Evolutionary conservation across 2,329 filamentous ascomycete genomes (phyloP).

Genomic region (Graphiopsis chlorocephala): DNA sequence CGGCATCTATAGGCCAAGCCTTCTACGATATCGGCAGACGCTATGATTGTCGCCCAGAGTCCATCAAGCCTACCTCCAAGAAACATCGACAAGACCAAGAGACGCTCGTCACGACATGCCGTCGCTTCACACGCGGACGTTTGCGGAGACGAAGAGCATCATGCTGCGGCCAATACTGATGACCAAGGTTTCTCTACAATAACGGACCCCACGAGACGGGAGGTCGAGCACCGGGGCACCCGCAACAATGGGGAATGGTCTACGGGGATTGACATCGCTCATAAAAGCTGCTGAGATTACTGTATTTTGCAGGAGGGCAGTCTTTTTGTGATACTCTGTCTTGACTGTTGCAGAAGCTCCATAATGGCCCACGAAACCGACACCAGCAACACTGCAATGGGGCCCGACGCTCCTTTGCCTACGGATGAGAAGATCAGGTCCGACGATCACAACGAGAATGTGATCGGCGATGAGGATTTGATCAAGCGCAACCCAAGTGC

Average conservation of each 20-base stretch:
- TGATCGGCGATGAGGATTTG: not conserved
- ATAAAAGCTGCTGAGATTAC: not conserved
- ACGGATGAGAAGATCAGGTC: not conserved
- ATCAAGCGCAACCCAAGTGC: not conserved
- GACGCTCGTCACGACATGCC: not conserved
- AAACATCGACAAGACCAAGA: not conserved
- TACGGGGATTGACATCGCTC: not conserved
- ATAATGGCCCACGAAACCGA: not conserved
- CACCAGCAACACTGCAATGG: slow-evolving; percentile 1
- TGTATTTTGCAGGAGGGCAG: not conserved
- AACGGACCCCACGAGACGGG: not conserved
- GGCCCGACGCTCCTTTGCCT: not conserved
- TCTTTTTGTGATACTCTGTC: not conserved
- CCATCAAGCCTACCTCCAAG: not conserved
- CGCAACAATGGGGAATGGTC: not conserved
- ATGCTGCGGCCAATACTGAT: slow-evolving; percentile 2
- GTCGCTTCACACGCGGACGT: not conserved
- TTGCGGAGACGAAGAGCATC: not conserved
- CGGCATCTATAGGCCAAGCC: not conserved
- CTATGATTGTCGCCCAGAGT: slow-evolving; percentile 7
- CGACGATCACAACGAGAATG: not conserved
- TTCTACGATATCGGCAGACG: not conserved
- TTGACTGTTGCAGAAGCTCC: not conserved
- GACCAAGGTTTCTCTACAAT: not conserved
- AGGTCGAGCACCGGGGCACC: not conserved